Evolutionary conservation across 2,329 filamentous ascomycete genomes (phyloP), one percentile per base, ranked within the genome.

Genomic region (Xylariaceae sp.): DNA sequence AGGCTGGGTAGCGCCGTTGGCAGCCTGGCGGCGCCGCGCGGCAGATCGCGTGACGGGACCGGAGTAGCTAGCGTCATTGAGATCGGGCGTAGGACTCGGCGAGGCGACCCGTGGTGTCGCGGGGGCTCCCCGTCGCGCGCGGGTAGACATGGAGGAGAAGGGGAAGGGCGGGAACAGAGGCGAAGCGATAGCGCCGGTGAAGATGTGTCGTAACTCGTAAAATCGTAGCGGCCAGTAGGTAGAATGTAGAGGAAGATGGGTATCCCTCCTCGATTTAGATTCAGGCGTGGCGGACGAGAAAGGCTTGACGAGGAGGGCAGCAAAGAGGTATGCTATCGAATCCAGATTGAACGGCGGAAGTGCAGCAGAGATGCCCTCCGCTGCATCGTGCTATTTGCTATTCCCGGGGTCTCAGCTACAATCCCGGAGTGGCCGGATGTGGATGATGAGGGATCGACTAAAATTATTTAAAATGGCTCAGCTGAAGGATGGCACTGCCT

Each of bases 51-150:
- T 95, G 62, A 86, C 80, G 4, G 90, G 90, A 8, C 86, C 88
- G 65, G 84, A 85, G 74, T 95, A 83, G 44, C 66, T 47, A 34
- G 17, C 15, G 39, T 51, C 87, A 62, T 82, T 81, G 71, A 87
- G 82, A 65, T 30, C 23, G 80, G 80, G 48, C 76, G 75, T 18
- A 47, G 92, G 92, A 57, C 91, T 94, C 47, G 92, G 92, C 10
- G 91, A 95, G 67, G 94, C 95, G 67, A 97, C 89, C 70, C 91
- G 88, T 69, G 92, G 92, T 58, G 88, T 94, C 59, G 83, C 82
- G 59, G 92, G 92, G 59, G 94, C 79, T 66, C 79, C 77, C 64
- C 73, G 74, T 61, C 82, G 78, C 55, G 75, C 73, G 59, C 77
- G 78, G 61, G 78, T 71, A 58, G 83, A 79, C 77, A 87, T 84